Evolutionary conservation across 2,329 filamentous ascomycete species (phyloP), one percentile per base, ranked within the genome.

Genomic region (Diaporthe eres): DNA sequence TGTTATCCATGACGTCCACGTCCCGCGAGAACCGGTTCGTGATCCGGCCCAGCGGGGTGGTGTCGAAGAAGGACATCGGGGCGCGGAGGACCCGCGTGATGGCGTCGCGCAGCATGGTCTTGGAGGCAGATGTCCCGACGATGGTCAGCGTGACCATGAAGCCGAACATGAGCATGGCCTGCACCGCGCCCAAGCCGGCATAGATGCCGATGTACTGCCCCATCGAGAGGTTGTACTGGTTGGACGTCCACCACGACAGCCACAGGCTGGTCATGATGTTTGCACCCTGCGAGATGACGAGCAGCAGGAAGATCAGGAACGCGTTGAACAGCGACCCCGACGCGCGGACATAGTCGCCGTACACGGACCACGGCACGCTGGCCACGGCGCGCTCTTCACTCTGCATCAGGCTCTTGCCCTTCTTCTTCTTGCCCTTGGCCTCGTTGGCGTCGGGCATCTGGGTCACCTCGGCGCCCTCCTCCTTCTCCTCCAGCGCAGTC

Each of bases 11-110:
- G 74, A 97, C 95, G 81, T 98, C 95, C 55, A 98, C 94, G 81
- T 99, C 97, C 79, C 96, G 94, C 44, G 95, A 97, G 85, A 98
- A 98, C 22, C 97, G 94, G 83, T 98, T 98, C 31, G 95, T 98
- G 83, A 98, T 98, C 51, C 96, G 93, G 28, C 97, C 97, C 1
- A 98, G 89, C 0, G 97, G 97, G 0, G 97, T 98, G 0, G 97
- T 98, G 81, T 99, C 97, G 85, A 98, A 98, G 86, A 98, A 98
- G 6, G 94, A 94, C 95, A 93, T 92, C n/a, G 91, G 91, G 3
- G 91, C 91, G 37, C 91, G 88, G n/a, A 93, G 85, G 0, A 97
- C 95, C 22, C 94, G 90, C 12, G 89, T 91, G 80, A 98, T 94
- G 9, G 97, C 96, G 49, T 91, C 88, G 42, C 93, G 91, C 70